Evolutionary conservation across 1,284 basidiomycete species (phyloP), one percentile per base, ranked within the genome.

Genomic region (Apiotrichum gracile): DNA sequence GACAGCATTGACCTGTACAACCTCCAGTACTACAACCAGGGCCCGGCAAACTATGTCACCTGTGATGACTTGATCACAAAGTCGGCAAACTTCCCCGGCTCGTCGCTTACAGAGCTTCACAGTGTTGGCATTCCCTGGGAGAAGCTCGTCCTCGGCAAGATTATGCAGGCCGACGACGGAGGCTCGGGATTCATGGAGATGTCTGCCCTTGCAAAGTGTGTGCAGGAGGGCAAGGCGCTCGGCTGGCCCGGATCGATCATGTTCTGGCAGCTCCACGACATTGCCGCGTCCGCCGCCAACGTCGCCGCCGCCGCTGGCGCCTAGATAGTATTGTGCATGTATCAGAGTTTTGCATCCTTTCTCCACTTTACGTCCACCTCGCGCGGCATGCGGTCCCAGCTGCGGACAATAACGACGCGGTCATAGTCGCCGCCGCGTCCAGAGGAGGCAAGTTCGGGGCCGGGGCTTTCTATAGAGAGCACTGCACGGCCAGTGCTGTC

Each of bases 11-110:
- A 72, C 34, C 51, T 49, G 14, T 70, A 67, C 64, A 74, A 73
- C 54, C 47, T 76, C 40, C 76, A 77, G 61, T 77, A 73, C 66
- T 77, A 76, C 62, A 76, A 74, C 53, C 74, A 76, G 47, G 70
- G 67, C 29, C n/a, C 29, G 4, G 41, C 42, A 4, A 26, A 25
- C 22, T 51, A 73, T 39, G 29, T n/a, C 14, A 39, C 49, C 40
- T 51, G 48, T 45, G 39, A 46, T 60, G 55, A 41, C 8, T 12
- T 41, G 6, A 4, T 41, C 24, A 24, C 26, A 22, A 41, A 41
- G 39, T 19, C 19, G 19, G 10, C n/a, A 13, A 7, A 8, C 6
- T 41, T 25, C 39, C 39, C 47, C 7, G 43, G 44, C 14, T 73
- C 71, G 0, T 66, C 66, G 10, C 64, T 75, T 8, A 61, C 69